Percentiles rank a stretch among this genome's conserved stretches.
phyloP scores from a whole-genome alignment of 108 stramenopile genomes.

The Cyclotella baltica region DNA sequence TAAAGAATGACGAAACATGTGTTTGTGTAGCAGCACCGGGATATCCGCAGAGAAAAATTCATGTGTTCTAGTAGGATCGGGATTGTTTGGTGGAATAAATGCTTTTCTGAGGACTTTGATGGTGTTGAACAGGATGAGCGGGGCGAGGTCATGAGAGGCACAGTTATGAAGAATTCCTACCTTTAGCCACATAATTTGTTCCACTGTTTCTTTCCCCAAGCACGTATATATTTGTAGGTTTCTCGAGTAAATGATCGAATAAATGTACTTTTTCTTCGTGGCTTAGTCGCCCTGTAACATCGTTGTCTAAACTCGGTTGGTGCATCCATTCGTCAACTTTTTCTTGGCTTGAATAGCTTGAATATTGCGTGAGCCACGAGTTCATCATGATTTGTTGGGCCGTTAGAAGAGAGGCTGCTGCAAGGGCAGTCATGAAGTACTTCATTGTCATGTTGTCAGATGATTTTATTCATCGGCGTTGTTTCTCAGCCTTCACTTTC shows the following conservation, averaged over 20 bases:
- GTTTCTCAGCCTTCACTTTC: too few relatives aligned
- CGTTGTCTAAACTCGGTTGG: background rate
- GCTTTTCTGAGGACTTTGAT: slow-evolving; percentile 16
- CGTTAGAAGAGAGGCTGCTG: background rate
- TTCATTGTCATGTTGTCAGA: slow-evolving; percentile 13
- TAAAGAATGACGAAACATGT: slow-evolving; percentile 44
- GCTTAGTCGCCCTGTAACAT: background rate
- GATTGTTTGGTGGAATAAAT: slow-evolving; percentile 32
- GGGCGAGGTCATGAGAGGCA: background rate
- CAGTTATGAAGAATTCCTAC: background rate
- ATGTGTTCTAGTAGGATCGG: slow-evolving; percentile 19
- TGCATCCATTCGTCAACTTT: background rate
- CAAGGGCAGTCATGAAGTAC: background rate
- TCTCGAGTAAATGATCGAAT: background rate
- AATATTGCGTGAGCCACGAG: background rate
- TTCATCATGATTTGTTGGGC: slow-evolving; percentile 5
- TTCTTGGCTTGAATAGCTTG: background rate
- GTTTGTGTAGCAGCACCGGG: slow-evolving; percentile 37
- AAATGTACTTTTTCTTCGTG: background rate
- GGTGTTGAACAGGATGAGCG: background rate
- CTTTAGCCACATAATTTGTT: slow-evolving; percentile 18
- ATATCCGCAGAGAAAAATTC: slow-evolving; percentile 43
- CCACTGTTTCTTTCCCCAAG: slow-evolving; percentile 46
- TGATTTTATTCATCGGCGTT: too few relatives aligned
- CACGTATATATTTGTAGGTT: slow-evolving; percentile 43